Evolutionary conservation across 371 early-diverging fungal genomes (phyloP).

Genomic region (Actinomortierella wolfii): DNA sequence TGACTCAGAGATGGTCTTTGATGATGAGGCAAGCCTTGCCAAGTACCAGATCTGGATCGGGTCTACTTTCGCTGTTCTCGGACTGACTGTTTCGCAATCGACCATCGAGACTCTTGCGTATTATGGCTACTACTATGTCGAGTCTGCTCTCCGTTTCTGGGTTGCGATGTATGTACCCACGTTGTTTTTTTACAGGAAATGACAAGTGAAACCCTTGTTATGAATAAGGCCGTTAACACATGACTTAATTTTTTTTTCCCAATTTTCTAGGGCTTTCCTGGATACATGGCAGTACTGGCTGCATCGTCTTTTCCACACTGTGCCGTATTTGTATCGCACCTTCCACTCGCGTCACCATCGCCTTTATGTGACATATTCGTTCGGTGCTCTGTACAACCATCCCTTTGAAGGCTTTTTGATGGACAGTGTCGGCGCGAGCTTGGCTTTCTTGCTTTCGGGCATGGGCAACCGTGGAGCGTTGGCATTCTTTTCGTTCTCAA

Average conservation of each 20-base stretch:
- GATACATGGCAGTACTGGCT: constrained; percentile 79
- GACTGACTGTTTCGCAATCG: constrained; percentile 26
- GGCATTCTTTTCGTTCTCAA: constrained; percentile 74
- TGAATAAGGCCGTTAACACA: neutral
- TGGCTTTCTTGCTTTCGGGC: constrained; percentile 68
- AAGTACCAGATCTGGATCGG: constrained; percentile 47
- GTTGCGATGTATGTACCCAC: constrained; percentile 45
- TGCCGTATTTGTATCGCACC: constrained; percentile 71
- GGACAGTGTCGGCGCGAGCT: constrained; percentile 72
- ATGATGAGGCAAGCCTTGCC: constrained; percentile 49
- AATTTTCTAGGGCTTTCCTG: constrained; percentile 56
- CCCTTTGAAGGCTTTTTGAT: constrained; percentile 78
- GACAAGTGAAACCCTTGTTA: neutral
- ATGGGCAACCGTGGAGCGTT: constrained; percentile 72
- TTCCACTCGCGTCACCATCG: constrained; percentile 82
- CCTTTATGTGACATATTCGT: constrained; percentile 77
- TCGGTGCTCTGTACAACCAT: constrained; percentile 84
- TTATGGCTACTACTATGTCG: constrained; percentile 42
- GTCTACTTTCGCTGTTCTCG: constrained; percentile 10
- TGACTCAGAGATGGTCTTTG: constrained; percentile 49
- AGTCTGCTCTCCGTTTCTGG: constrained; percentile 44
- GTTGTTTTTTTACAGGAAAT: neutral
- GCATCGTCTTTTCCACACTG: constrained; percentile 74
- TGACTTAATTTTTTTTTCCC: constrained; percentile 11
- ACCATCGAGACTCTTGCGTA: constrained; percentile 29